Conservation (phyloP, 768 basidiomycete genomes). For the Tulasnella sp. region DNA sequence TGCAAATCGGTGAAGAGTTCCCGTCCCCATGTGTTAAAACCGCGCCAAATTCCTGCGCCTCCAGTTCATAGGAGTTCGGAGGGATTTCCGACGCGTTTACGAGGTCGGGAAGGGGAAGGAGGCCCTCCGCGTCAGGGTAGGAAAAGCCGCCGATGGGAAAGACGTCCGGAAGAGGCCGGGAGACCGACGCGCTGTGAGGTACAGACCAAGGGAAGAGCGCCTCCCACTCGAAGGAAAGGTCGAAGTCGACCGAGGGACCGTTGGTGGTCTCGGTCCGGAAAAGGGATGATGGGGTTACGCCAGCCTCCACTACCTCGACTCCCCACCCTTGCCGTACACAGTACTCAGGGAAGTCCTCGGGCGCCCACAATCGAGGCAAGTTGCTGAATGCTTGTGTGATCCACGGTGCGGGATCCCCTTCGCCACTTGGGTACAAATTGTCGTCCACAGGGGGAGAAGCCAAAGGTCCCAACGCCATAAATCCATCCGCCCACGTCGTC, state of each 20-base stretch:
- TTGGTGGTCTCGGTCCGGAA: neutral
- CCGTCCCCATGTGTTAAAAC: no score
- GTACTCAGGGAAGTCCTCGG: neutral
- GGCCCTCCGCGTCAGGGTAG: neutral
- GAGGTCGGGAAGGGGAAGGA: neutral
- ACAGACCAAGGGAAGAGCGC: neutral
- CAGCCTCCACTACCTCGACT: neutral
- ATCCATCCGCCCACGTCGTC: neutral
- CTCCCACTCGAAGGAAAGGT: neutral
- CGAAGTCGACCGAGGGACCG: neutral
- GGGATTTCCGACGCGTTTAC: no score
- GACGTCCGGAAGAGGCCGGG: no score
- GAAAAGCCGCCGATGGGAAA: neutral
- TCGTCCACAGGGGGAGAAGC: neutral
- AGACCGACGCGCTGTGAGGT: neutral
- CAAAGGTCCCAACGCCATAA: neutral
- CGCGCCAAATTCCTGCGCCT: no score
- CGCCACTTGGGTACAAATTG: neutral
- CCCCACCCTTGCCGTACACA: neutral
- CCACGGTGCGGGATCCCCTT: neutral
- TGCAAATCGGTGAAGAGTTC: no score
- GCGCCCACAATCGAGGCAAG: neutral
- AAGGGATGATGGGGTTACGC: neutral
- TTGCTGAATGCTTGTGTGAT: neutral
- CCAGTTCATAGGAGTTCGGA: no score